Base-by-base conservation (phyloP, 2,329 filamentous ascomycete species). In the Elsinoe necatrix region DNA sequence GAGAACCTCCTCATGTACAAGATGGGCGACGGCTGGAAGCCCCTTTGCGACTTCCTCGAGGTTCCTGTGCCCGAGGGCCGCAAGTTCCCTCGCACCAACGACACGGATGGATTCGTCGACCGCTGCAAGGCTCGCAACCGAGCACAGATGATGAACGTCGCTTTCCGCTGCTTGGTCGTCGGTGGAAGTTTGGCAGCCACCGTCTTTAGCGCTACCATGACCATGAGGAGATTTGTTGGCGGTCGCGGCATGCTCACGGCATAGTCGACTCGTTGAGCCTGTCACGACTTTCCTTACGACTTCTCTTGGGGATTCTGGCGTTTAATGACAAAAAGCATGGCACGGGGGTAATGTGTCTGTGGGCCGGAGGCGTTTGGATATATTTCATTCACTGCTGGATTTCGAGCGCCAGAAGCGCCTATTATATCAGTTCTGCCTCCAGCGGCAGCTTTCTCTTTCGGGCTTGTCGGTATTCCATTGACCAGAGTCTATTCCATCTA, bases 71-170 rank as follows among this genome's bases (percentile, higher is more conserved):
- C 78, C 2, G 72, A 70, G 39, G 66, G 76, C 63, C 71, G 69
- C 56, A 70, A 74, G 55, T 79, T 78, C 66, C 77, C 77, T 14
- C 73, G 74, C 54, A 77, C 75, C 39, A 80, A 79, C 63, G 76
- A 79, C 66, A 77, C 77, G 58, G 75, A 76, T 64, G 72, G 77
- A 59, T 80, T 80, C 66, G 77, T 80, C 62, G 75, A 76, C 63
- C 73, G 77, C 62, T 80, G 77, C 69, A 72, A 73, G 57, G 73
- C 69, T 48, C 71, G 78, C 45, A 80, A 80, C 68, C 71, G 75
- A 60, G 75, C 75, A 64, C 78, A 80, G 66, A 79, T 80, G 76
- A 72, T 77, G 69, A 80, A 80, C 63, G 75, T 75, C 35, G 70
- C 76, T 51, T 71, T 80, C 64, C 74, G 78, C 59, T 75, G 74